Base-by-base conservation (phyloP, 306 rosid genomes). In the Erythrophleum fordii region DNA sequence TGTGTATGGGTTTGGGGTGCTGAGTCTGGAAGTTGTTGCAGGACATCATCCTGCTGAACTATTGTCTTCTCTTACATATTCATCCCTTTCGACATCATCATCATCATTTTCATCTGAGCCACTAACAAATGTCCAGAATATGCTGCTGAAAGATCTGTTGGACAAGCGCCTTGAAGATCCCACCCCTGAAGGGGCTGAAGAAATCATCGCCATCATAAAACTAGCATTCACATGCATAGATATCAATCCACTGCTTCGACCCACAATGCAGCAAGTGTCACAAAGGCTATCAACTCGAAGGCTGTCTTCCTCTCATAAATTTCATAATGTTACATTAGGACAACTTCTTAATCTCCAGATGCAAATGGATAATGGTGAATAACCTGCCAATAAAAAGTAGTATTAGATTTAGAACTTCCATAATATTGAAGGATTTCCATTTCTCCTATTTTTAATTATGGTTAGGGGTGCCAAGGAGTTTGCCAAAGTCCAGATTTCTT, bases 1-100 rank as follows among this genome's bases (percentile, higher is more conserved):
- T 18, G 90, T 83, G 39, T 86, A 80, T 58, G 84, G 85, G 59
- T 83, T 80, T 42, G 90, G 90, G 6, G 84, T 86, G 28, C 75
- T 83, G 59, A 72, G 49, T 16, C 58, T 83, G 9, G 87, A 86
- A 74, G 34, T 83, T 7, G 46, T 83, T 1, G 46, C 67, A 45
- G 90, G 90, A 42, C 29, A 58, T 42, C 83, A 81, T 69, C 87
- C 90, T 1, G 74, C 77, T 10, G 67, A 81, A 53, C 80, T 81
- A 8, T 11, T 53, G 14, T 22, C 59, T 20, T 76, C 77, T 35
- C 60, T 73, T 56, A 56, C 78, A 74, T 35, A 28, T 56, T 56
- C 55, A 20, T 37, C 78, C 2, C 2, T 17, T 2, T 53, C 77
- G 12, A n/a, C 68, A 0, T 45, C 51, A 11, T 45, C 17, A 1